Percentiles rank a stretch among this genome's conserved stretches.
Evolutionary conservation across 495 filamentous ascomycete genomes (phyloP).

Genomic region (Aspergillus nidulans): DNA sequence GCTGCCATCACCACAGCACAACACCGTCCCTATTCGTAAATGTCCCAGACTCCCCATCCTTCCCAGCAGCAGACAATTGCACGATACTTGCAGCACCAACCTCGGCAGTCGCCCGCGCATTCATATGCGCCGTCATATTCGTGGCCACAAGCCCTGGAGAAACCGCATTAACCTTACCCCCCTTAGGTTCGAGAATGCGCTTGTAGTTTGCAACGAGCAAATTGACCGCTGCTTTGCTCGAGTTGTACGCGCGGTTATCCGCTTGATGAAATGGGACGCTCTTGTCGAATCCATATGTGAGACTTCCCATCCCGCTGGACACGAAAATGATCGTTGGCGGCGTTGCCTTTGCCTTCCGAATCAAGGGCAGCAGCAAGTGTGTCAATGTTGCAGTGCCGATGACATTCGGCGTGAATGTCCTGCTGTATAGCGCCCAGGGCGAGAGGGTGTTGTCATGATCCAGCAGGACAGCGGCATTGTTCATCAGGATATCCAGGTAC

Average conservation of each 20-base stretch:
- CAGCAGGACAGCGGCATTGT: neutral
- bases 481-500: neutral
- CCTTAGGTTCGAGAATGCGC: neutral
- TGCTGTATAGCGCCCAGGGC: neutral
- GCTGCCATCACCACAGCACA: neutral
- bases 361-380: neutral
- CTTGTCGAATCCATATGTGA: neutral
- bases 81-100: neutral
- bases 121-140: neutral
- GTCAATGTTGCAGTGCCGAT: neutral
- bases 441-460: neutral
- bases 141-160: neutral
- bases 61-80: neutral
- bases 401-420: neutral
- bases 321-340: neutral
- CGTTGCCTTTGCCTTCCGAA: neutral
- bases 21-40: neutral
- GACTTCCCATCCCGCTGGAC: neutral
- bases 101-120: neutral
- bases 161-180: neutral
- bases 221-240: constrained; percentile 1
- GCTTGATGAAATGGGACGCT: neutral
- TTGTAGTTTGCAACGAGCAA: neutral
- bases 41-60: neutral
- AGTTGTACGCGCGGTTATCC: neutral